Percentiles rank a stretch among this genome's conserved stretches.
Evolutionary conservation across 345 rosid genomes (phyloP).

Genomic region (Salix koriyanagi): DNA sequence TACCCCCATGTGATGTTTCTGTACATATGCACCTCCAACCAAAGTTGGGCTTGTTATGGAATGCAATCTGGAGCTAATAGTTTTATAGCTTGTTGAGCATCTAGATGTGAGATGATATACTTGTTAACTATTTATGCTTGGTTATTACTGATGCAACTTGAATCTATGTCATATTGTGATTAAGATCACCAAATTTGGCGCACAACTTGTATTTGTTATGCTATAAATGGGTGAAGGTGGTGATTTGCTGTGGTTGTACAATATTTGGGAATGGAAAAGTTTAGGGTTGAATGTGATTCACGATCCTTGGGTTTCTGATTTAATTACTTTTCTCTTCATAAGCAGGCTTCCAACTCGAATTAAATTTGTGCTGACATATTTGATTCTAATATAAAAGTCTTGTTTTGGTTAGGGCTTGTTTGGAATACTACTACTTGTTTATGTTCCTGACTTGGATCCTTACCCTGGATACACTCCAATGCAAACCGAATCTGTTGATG

Average conservation of each 20-base stretch:
- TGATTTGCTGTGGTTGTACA: background rate
- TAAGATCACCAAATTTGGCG: background rate
- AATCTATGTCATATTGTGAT: background rate
- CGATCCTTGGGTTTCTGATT: constrained; percentile 2
- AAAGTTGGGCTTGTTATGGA: background rate
- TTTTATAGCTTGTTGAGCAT: background rate
- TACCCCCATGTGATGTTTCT: background rate
- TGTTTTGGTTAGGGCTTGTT: constrained; percentile 61
- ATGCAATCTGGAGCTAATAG: background rate
- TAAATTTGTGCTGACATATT: background rate
- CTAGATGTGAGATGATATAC: background rate
- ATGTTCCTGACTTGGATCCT: constrained; percentile 83
- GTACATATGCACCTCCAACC: background rate
- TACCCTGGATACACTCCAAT: constrained; percentile 80
- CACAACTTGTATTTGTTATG: background rate
- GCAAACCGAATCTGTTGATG: constrained; percentile 47
- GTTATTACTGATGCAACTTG: background rate
- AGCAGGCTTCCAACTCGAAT: background rate
- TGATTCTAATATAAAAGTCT: constrained; percentile 12
- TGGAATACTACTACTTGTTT: constrained; percentile 69
- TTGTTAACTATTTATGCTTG: background rate
- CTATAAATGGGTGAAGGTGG: background rate
- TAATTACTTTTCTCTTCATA: background rate
- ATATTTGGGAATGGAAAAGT: background rate
- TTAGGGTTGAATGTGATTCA: background rate